A percentile compares a stretch with the other conserved stretches of the same genome.
Evolutionary conservation across 345 rosid species (phyloP).

Genomic region (Gossypium stocksii): DNA sequence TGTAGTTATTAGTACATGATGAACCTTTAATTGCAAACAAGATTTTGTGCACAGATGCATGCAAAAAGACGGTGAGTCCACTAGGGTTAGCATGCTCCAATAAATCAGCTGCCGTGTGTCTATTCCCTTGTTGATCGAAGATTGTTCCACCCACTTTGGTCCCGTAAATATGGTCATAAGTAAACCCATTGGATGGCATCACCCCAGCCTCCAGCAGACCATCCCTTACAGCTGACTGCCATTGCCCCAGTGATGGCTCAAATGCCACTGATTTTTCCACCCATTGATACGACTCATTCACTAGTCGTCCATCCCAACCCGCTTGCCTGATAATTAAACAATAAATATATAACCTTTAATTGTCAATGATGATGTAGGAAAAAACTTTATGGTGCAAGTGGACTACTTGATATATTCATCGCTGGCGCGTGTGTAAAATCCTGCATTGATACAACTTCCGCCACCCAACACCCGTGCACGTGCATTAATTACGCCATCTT

Average conservation of each 20-base stretch:
- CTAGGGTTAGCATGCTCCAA: conserved; percentile 52
- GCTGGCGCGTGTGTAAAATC: conserved; percentile 58
- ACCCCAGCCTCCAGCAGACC: conserved; percentile 62
- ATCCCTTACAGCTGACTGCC: conserved; percentile 74
- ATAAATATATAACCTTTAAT: too few species aligned
- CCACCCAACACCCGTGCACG: conserved; percentile 74
- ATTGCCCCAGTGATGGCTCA: conserved; percentile 39
- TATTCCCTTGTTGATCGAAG: conserved; percentile 48
- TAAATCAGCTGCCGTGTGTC: conserved; percentile 76
- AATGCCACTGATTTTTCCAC: conserved; percentile 58
- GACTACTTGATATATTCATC: conserved; percentile 35
- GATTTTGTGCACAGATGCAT: conserved; percentile 51
- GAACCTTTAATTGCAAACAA: conserved; percentile 34
- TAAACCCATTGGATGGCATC: conserved; percentile 62
- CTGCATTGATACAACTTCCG: conserved; percentile 60
- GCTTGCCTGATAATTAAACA: conserved; percentile 19
- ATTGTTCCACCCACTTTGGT: conserved; percentile 77
- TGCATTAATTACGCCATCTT: conserved; percentile 68
- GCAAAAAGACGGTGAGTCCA: conserved; percentile 44
- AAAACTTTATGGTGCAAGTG: background rate
- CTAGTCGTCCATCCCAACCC: conserved; percentile 54
- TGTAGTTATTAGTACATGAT: too few species aligned
- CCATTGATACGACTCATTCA: conserved; percentile 59
- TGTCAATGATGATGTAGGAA: too few species aligned
- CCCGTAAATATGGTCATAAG: conserved; percentile 61